Conservation (phyloP, 306 rosid genomes). For the Medicago arabica region DNA sequence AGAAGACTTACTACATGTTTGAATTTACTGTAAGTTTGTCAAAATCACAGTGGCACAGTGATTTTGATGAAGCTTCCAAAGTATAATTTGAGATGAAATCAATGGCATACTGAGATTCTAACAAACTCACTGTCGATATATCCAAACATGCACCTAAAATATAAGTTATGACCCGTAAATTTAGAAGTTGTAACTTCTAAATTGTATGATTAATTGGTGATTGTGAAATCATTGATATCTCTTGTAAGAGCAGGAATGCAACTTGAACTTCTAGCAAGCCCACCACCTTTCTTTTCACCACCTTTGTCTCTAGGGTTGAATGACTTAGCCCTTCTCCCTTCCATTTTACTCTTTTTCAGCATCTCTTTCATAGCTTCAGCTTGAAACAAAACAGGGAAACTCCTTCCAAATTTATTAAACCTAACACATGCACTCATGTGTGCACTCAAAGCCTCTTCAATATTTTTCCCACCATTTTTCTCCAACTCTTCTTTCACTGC, state of each 20-base stretch:
- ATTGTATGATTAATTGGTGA: constrained; percentile 33
- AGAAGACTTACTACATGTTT: too few relatives aligned
- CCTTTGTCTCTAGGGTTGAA: constrained; percentile 72
- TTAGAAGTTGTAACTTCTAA: neutral
- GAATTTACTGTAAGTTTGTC: too few relatives aligned
- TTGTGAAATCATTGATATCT: constrained; percentile 57
- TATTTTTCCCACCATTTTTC: constrained; percentile 71
- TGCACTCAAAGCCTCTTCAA: constrained; percentile 69
- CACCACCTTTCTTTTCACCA: constrained; percentile 54
- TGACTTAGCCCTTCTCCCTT: constrained; percentile 76
- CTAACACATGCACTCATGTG: constrained; percentile 84
- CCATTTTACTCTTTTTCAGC: constrained; percentile 77
- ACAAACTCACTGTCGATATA: neutral
- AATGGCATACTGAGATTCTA: too few relatives aligned
- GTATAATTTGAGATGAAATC: too few relatives aligned
- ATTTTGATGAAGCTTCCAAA: too few relatives aligned
- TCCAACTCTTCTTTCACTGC: constrained; percentile 92
- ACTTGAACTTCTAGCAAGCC: constrained; percentile 82
- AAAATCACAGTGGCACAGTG: too few relatives aligned
- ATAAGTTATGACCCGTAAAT: neutral
- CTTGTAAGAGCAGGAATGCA: constrained; percentile 85
- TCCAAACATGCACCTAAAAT: too few relatives aligned
- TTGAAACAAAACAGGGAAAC: constrained; percentile 84
- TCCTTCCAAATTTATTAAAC: constrained; percentile 84
- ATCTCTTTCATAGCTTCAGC: constrained; percentile 97